A percentile compares a stretch with the other conserved stretches of the same genome.
These are phyloP conservation scores for Babesia caballi DNA, from an alignment of 169 alveolate species.

Conservation along the genomic window DNA sequence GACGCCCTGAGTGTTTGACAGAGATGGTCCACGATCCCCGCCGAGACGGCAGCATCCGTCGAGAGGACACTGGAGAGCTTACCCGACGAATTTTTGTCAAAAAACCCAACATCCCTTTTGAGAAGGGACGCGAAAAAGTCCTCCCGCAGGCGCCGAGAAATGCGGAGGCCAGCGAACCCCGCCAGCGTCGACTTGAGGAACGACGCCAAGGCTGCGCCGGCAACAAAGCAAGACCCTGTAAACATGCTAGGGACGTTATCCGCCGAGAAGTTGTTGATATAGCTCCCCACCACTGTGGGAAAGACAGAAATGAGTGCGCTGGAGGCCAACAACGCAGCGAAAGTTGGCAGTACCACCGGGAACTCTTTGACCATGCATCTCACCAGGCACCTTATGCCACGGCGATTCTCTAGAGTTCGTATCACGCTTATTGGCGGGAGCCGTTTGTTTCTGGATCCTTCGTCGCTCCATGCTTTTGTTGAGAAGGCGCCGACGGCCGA, in stretches of 20 bases:
- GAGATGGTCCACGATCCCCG: conserved; percentile 48
- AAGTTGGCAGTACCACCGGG: conserved; percentile 31
- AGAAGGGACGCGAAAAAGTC: conserved; percentile 55
- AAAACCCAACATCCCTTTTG: conserved; percentile 55
- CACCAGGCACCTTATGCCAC: conserved; percentile 13
- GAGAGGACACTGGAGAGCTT: conserved; percentile 57
- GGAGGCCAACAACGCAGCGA: conserved; percentile 33
- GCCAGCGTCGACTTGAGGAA: conserved; percentile 27
- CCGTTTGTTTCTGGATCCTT: neutral
- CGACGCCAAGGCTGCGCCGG: conserved; percentile 22
- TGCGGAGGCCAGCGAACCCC: conserved; percentile 41
- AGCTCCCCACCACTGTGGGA: conserved; percentile 35
- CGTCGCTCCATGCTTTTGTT: neutral
- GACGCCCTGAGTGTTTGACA: conserved; percentile 13
- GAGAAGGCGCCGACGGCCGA: neutral
- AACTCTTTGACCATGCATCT: conserved; percentile 10
- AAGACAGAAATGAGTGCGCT: conserved; percentile 32
- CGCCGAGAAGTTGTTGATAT: conserved; percentile 31
- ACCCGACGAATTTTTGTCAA: conserved; percentile 61
- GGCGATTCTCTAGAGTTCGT: neutral
- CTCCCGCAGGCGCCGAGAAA: conserved; percentile 60
- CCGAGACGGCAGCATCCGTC: conserved; percentile 56
- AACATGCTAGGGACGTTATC: conserved; percentile 6
- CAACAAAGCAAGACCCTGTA: conserved; percentile 3
- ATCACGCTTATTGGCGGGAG: neutral